These are phyloP conservation scores for Candida sithepensis DNA, from an alignment of 805 yeast genomes.

Conservation along the genomic window DNA sequence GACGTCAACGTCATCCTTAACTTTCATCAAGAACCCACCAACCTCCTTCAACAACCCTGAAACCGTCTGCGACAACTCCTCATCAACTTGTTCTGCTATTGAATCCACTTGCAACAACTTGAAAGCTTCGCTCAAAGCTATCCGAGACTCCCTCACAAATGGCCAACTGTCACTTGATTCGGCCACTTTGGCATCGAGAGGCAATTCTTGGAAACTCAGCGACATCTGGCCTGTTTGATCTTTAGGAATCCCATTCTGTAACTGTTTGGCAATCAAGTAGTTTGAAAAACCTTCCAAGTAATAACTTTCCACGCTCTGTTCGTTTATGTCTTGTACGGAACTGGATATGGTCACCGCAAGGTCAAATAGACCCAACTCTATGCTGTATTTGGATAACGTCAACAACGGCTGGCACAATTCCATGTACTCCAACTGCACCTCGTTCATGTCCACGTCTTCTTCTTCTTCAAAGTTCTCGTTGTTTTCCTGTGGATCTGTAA, in stretches of 20 bases:
- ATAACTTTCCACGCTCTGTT: conserved; percentile 74
- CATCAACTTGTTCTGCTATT: conserved; percentile 41
- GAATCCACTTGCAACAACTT: conserved; percentile 36
- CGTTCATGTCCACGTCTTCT: conserved; percentile 37
- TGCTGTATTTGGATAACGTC: conserved; percentile 67
- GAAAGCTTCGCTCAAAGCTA: conserved; percentile 36
- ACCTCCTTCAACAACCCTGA: conserved; percentile 45
- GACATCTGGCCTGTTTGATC: conserved; percentile 20
- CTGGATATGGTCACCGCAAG: conserved; percentile 61
- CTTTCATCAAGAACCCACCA: conserved; percentile 53
- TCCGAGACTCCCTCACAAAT: conserved; percentile 37
- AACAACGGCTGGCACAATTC: conserved; percentile 72
- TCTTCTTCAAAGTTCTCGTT: conserved; percentile 11
- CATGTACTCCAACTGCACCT: conserved; percentile 48
- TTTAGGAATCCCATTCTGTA: conserved; percentile 22
- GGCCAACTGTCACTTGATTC: conserved; percentile 29
- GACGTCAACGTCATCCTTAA: conserved; percentile 35
- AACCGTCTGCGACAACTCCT: conserved; percentile 57
- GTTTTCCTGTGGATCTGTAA: conserved; percentile 26
- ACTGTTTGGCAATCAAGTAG: conserved; percentile 41
- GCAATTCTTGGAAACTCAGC: conserved; percentile 41
- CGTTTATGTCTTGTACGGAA: conserved; percentile 73
- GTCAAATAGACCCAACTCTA: conserved; percentile 75
- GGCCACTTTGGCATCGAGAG: conserved; percentile 20
- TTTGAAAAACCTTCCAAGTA: conserved; percentile 82